Evolutionary conservation across 345 rosid species (phyloP).

Genomic region (Crucihimalaya himalaica): DNA sequence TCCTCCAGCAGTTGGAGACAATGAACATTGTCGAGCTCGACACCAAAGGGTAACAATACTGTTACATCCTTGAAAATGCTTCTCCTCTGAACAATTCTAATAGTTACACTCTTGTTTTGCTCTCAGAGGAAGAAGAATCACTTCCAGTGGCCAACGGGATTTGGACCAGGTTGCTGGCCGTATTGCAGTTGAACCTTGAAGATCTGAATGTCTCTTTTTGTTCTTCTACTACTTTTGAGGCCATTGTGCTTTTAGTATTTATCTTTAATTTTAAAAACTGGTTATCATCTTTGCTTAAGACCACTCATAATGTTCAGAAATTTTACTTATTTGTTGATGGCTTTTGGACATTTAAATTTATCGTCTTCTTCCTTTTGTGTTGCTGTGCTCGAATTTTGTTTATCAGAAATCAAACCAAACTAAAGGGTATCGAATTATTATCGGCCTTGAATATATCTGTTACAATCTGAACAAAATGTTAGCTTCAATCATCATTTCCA

Average conservation of each 20-base stretch:
- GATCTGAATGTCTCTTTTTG: slow-evolving; percentile 12
- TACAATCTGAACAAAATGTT: no score
- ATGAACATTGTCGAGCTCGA: slow-evolving; percentile 70
- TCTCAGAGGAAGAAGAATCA: slow-evolving; percentile 79
- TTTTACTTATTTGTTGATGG: neutral
- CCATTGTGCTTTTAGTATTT: slow-evolving; percentile 27
- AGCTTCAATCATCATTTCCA: no score
- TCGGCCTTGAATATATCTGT: no score
- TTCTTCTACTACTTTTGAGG: slow-evolving; percentile 30
- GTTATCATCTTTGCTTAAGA: slow-evolving; percentile 20
- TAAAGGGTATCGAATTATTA: neutral
- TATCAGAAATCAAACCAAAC: neutral
- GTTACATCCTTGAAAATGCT: neutral
- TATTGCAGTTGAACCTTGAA: slow-evolving; percentile 53
- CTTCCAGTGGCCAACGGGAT: slow-evolving; percentile 84
- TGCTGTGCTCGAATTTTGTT: neutral
- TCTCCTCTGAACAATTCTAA: neutral
- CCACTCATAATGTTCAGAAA: slow-evolving; percentile 23
- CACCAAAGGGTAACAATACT: slow-evolving; percentile 54
- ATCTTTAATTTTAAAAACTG: neutral
- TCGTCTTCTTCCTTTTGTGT: neutral
- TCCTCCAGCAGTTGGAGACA: slow-evolving; percentile 74
- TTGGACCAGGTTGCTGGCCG: slow-evolving; percentile 94
- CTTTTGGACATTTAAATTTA: neutral
- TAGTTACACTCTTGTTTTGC: neutral